These are phyloP conservation scores for Hypoxylon sp. DNA, from an alignment of 2,329 filamentous ascomycete species.

Conservation along the genomic window DNA sequence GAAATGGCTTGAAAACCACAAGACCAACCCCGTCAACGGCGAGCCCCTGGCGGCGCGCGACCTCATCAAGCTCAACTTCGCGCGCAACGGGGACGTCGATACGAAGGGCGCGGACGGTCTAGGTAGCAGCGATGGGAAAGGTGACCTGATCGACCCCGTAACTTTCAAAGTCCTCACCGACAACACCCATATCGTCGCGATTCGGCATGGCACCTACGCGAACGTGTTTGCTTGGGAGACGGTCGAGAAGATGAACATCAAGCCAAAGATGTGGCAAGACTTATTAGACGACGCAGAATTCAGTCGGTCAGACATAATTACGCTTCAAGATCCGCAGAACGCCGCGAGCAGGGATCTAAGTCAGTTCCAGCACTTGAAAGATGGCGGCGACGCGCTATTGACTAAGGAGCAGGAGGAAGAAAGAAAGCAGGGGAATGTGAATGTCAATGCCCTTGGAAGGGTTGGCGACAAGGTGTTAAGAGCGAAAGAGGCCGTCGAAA, in stretches of 20 bases:
- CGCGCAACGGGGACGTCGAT: slow-evolving; percentile 81
- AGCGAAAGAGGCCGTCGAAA: slow-evolving; percentile 93
- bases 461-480: slow-evolving; percentile 83
- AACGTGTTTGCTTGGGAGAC: slow-evolving; percentile 99
- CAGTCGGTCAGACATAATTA: slow-evolving; percentile 89
- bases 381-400: slow-evolving; percentile 74
- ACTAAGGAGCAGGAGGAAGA: slow-evolving; percentile 76
- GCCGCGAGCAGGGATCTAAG: slow-evolving; percentile 81
- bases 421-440: slow-evolving; percentile 73
- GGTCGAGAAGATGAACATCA: slow-evolving; percentile 92
- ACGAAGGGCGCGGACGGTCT: slow-evolving; percentile 54
- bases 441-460: slow-evolving; percentile 80
- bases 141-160: slow-evolving; percentile 93
- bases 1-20: slow-evolving; percentile 92
- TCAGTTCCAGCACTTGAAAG: slow-evolving; percentile 87
- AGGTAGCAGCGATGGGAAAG: slow-evolving; percentile 60
- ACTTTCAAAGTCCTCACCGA: slow-evolving; percentile 98
- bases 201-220: slow-evolving; percentile 80
- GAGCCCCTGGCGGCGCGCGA: slow-evolving; percentile 80
- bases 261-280: slow-evolving; percentile 95
- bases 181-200: slow-evolving; percentile 94
- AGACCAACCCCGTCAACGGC: slow-evolving; percentile 90
- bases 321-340: slow-evolving; percentile 94
- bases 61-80: slow-evolving; percentile 88
- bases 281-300: slow-evolving; percentile 89